Base-by-base conservation (phyloP, 1,139 yeast species). In the Ogataea hybrid region DNA sequence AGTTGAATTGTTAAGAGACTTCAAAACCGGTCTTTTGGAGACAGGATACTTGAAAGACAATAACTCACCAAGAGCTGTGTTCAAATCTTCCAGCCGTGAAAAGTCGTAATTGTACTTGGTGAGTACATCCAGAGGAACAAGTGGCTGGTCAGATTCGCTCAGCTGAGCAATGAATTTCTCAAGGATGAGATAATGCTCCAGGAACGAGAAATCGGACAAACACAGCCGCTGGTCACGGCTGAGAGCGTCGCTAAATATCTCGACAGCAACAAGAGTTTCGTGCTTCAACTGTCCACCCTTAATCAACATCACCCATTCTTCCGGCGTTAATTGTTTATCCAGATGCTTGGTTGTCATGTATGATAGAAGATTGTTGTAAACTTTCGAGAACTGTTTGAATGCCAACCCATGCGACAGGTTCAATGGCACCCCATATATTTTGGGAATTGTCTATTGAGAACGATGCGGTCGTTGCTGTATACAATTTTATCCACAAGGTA, bases 401-500 rank as follows among this genome's bases (percentile, higher is more conserved):
- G n/a, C n/a, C n/a, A n/a, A n/a, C n/a, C n/a, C n/a, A n/a, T n/a
- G n/a, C n/a, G n/a, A n/a, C n/a, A n/a, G n/a, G n/a, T n/a, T n/a
- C n/a, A n/a, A n/a, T n/a, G n/a, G n/a, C n/a, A n/a, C n/a, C n/a
- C n/a, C n/a, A n/a, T n/a, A n/a, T n/a, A n/a, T n/a, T n/a, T n/a
- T n/a, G n/a, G n/a, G n/a, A n/a, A n/a, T n/a, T n/a, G n/a, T n/a
- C n/a, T n/a, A n/a, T n/a, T n/a, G n/a, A n/a, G n/a, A n/a, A n/a
- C n/a, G n/a, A n/a, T n/a, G n/a, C n/a, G n/a, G n/a, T n/a, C n/a
- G n/a, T n/a, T n/a, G n/a, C n/a, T n/a, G n/a, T n/a, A n/a, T n/a
- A n/a, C n/a, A n/a, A n/a, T n/a, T n/a, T n/a, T n/a, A n/a, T n/a
- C 84, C 52, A 77, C 77, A 15, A 73, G 53, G 54, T 87, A 89